These are phyloP conservation scores for Heliamphora pulchella DNA, from an alignment of 179 eudicot species.

Conservation along the genomic window DNA sequence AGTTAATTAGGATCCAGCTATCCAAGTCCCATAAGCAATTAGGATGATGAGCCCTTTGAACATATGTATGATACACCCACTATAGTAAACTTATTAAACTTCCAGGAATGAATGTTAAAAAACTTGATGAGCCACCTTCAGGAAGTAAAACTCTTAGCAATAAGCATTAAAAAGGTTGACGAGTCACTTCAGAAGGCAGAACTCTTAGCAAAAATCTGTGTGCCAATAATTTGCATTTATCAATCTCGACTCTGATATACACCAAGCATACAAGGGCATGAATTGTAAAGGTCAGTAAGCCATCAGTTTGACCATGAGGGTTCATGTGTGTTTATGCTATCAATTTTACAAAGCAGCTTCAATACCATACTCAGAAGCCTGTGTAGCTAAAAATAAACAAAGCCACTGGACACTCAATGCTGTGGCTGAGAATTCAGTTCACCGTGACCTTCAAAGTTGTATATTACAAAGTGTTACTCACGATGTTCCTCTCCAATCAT, in stretches of 20 bases:
- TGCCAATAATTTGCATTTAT: background rate
- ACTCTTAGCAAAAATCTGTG: background rate
- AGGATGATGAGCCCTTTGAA: background rate
- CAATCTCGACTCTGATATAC: background rate
- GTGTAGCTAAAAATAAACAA: background rate
- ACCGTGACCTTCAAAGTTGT: too few relatives aligned
- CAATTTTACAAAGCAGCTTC: background rate
- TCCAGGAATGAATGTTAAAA: background rate
- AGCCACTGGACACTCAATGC: background rate
- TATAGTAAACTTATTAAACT: too few relatives aligned
- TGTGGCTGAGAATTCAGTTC: background rate
- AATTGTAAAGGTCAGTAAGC: background rate
- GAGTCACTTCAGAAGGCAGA: too few relatives aligned
- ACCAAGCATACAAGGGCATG: background rate
- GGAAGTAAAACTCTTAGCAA: background rate
- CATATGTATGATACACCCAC: background rate
- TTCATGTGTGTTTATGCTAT: background rate
- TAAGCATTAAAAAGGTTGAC: too few relatives aligned
- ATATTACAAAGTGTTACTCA: too few relatives aligned
- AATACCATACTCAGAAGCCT: conserved; percentile 3
- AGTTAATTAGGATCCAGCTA: background rate
- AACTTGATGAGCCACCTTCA: background rate
- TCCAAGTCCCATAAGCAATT: background rate
- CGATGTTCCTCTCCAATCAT: background rate
- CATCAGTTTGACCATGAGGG: background rate